These are phyloP conservation scores for Yarrowia hollandica DNA, from an alignment of 805 yeast species.

Conservation along the genomic window DNA sequence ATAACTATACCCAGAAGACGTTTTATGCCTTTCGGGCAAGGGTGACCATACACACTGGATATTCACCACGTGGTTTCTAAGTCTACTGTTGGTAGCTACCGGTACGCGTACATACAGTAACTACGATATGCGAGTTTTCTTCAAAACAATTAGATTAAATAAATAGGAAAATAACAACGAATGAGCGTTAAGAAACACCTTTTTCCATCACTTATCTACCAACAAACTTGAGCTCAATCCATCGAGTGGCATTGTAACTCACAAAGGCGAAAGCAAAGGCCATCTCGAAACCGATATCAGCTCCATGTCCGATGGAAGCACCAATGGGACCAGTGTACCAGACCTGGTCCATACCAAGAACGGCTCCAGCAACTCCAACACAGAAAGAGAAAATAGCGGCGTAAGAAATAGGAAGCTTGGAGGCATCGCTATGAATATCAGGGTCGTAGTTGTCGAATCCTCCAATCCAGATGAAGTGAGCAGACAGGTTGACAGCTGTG, in stretches of 20 bases:
- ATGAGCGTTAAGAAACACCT: constrained; percentile 19
- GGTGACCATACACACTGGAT: too few relatives aligned
- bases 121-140: too few relatives aligned
- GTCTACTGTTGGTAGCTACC: too few relatives aligned
- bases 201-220: constrained; percentile 40
- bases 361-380: constrained; percentile 84
- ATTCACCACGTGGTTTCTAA: too few relatives aligned
- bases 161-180: constrained; percentile 3
- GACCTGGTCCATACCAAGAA: constrained; percentile 80
- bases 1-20: too few relatives aligned
- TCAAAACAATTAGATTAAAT: neutral
- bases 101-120: too few relatives aligned
- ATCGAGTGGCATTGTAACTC: constrained; percentile 58
- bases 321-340: constrained; percentile 81
- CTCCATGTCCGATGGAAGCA: constrained; percentile 66
- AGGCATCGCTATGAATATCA: constrained; percentile 58
- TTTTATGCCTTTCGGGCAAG: too few relatives aligned
- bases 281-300: constrained; percentile 85
- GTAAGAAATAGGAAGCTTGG: constrained; percentile 66
- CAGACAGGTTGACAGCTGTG: constrained; percentile 70
- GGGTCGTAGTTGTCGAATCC: constrained; percentile 63
- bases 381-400: constrained; percentile 80
- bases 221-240: constrained; percentile 63
- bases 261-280: constrained; percentile 66
- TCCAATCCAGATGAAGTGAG: constrained; percentile 76